Percentiles rank a stretch among this genome's conserved stretches.
Evolutionary conservation across 164 flowering plant species (phyloP).

Genomic region (Sedum album): DNA sequence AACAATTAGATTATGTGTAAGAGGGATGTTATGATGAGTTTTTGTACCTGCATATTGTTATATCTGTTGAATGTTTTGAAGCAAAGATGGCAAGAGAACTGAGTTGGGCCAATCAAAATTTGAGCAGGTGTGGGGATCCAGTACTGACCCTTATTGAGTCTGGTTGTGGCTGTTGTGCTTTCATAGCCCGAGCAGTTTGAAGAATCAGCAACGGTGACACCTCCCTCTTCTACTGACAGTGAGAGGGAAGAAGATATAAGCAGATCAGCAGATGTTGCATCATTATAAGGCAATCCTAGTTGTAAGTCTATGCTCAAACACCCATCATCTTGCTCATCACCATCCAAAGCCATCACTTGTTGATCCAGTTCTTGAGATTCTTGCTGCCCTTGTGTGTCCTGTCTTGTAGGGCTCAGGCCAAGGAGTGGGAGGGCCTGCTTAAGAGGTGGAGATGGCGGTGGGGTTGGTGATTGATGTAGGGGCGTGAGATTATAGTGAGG

Average conservation of each 20-base stretch:
- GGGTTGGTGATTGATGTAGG: constrained; percentile 9
- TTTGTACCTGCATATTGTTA: constrained; percentile 95
- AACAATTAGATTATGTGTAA: background rate
- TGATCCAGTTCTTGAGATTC: background rate
- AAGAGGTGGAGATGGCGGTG: constrained; percentile 81
- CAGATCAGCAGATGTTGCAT: constrained; percentile 32
- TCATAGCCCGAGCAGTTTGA: too few relatives aligned
- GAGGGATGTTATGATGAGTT: background rate
- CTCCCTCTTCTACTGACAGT: background rate
- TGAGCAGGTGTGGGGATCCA: constrained; percentile 95
- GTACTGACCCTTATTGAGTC: too few relatives aligned
- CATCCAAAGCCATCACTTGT: constrained; percentile 23
- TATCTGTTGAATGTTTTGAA: too few relatives aligned
- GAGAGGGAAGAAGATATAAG: background rate
- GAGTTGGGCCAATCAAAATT: constrained; percentile 90
- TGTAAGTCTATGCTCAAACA: constrained; percentile 49
- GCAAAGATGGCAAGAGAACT: too few relatives aligned
- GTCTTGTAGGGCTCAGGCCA: constrained; percentile 52
- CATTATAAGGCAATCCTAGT: constrained; percentile 56
- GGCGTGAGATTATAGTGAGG: background rate
- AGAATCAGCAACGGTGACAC: background rate
- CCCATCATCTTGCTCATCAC: constrained; percentile 10
- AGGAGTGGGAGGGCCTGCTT: too few relatives aligned
- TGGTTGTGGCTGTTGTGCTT: too few relatives aligned
- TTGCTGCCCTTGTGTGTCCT: constrained; percentile 13